Base-by-base conservation (phyloP, 2,329 filamentous ascomycete species). In the Bretziella fagacearum region DNA sequence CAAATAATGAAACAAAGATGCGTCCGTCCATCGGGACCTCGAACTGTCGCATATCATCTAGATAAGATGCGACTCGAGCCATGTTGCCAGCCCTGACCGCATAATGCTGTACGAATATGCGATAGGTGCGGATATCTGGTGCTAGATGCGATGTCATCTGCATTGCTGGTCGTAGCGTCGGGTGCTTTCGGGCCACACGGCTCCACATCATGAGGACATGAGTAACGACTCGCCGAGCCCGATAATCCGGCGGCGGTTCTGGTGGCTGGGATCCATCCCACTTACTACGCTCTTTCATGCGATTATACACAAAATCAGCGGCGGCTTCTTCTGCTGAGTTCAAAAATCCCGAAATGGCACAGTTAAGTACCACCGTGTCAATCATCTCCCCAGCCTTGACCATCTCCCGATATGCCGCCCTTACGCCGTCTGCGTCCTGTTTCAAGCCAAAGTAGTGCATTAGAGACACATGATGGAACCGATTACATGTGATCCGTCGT, bases 381-480 rank as follows among this genome's bases (percentile, higher is more conserved):
- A 98, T 78, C 52, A 95, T 78, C 59, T 96, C 84, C 27, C 86
- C 85, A 0, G 78, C 73, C 30, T 81, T 67, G n/a, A 96, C 81
- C 62, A 94, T 81, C 18, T 86, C 77, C 52, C 73, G 74, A 60
- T 95, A 98, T 0, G 84, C 79, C 26, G 72, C 72, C 37, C 86
- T 72, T 18, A 94, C 75, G 2, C 75, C 83, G 51, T 78, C 72
- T 2, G 80, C 77, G 58, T 95, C 81, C 51, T 73, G 66, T 54
- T 74, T 72, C 48, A 91, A 68, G 1, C 89, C 91, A 55, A 84
- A 79, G 59, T 82, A 93, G 60, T 85, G 81, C 30, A 98, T 89
- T 50, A 87, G 63, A 50, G 78, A 82, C 51, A 87, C 79, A 52
- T 86, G 77, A 53, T 91, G 85, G 58, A 81, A 86, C 13, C 89